Base-by-base conservation (phyloP, 1,139 yeast species). In the Pneumocystis jirovecii region DNA sequence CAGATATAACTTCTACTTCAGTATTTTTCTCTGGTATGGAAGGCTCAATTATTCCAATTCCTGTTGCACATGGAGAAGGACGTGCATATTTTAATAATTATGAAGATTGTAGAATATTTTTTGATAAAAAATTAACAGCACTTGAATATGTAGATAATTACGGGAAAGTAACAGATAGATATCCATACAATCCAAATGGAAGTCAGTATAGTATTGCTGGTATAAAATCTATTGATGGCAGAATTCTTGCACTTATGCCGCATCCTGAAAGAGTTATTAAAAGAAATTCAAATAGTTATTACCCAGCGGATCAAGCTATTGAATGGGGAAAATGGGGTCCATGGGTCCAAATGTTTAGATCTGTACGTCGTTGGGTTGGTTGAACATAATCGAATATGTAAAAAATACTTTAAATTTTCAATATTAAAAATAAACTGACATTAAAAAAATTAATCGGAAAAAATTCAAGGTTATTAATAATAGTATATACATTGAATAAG, bases 1-100 rank as follows among this genome's bases (percentile, higher is more conserved):
- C 77, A 44, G 77, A 79, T 66, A 82, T 84, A 69, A 10, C 31
- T 25, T 25, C n/a, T 1, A n/a, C 12, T 50, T 83, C 87, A 61
- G 84, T 93, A 67, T 93, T 95, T 82, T 83, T 91, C 71, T 81
- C 86, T 67, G 91, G 87, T 66, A 91, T 95, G 98, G 83, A 85
- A 74, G 96, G 96, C 10, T 89, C 97, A 17, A 83, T 85, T 72
- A 77, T 95, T 72, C 98, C 98, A 66, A 89, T 93, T 76, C 97
- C 95, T 37, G 98, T 93, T 70, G 98, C 99, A 5, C 99, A 95
- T 74, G 98, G 98, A 72, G 99, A 95, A 79, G 99, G 99, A 72
- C 84, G 90, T 71, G 97, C 97, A 29, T 77, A 80, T 63, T 95
- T 91, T 75, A 74, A 74, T 21, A 64, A 68, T 40, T 75, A 78